Evolutionary conservation across 352 stramenopile species (phyloP), one percentile per base, ranked within the genome.

Genomic region (Globisporangium camurandrum): DNA sequence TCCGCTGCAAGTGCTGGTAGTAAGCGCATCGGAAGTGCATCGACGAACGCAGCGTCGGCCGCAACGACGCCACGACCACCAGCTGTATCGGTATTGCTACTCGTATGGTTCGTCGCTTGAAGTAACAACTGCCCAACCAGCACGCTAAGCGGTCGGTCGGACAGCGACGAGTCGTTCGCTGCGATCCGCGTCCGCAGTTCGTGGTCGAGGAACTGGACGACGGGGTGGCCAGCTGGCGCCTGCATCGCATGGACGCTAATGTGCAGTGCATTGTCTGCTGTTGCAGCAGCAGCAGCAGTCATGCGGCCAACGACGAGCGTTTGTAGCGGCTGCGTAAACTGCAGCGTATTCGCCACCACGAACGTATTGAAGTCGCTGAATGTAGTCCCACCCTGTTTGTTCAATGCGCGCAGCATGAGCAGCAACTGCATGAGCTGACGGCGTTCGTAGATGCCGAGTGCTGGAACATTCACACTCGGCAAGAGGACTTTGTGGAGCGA

Each of bases 311-410:
- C 58, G 9, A 76, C 54, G 22, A 76, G 31, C 2, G 37, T 26
- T 2, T 7, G 23, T 38, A 41, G 51, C 41, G n/a, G 10, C 39
- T 11, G 24, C 30, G 1, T 42, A n/a, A 43, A 23, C 26, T 28
- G 24, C 33, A 46, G 34, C 24, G 36, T 53, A 7, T 48, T 19
- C 24, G 59, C 52, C 49, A 77, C n/a, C n/a, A 74, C 16, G 37
- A 74, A 60, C 36, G 67, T 74, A 45, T 74, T 69, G 31, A 77
- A 74, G 41, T 71, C 67, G 5, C 55, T 55, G 43, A 74, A 71
- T 19, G 57, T 64, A 26, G 74, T 42, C 5, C 67, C 67, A n/a
- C 67, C 67, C 11, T 74, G 51, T 28, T 67, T 69, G 23, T 49
- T 52, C 24, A 77, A 43, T 23, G 56, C 57, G 17, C 61, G 58